phyloP scores from a whole-genome alignment of 306 rosid genomes.

The Trifolium repens region DNA sequence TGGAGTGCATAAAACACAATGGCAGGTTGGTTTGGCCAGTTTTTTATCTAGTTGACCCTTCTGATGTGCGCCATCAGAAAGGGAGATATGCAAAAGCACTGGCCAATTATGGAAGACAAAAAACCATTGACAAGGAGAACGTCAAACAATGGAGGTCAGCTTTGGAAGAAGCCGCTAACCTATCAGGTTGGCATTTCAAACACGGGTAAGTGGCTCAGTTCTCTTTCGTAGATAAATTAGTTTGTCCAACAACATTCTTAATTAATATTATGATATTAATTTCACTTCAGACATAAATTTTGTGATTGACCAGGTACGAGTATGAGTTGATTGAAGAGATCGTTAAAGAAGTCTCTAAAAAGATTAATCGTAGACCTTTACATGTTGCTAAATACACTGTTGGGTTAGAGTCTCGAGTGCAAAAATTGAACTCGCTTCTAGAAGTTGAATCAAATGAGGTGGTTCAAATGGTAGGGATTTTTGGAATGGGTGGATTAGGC shows the following conservation, averaged over 20 bases:
- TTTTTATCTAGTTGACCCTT: background rate
- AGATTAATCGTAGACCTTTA: background rate
- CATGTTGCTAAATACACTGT: background rate
- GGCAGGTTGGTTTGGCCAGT: constrained; percentile 2
- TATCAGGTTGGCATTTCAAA: background rate
- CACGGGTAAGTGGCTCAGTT: background rate
- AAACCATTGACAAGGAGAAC: background rate
- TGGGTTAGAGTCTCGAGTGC: background rate
- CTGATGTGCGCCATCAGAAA: constrained; percentile 18
- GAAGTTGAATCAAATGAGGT: constrained; percentile 23
- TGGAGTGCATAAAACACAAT: constrained; percentile 11
- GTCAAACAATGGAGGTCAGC: background rate
- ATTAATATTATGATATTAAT: background rate
- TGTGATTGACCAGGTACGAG: background rate
- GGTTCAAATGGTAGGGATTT: constrained; percentile 27
- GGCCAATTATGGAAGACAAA: background rate
- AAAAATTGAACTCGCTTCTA: constrained; percentile 8
- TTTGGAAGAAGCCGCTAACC: background rate
- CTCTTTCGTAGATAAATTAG: too few species aligned
- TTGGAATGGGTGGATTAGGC: constrained; percentile 29
- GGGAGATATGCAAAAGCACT: background rate
- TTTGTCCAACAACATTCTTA: background rate
- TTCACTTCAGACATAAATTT: background rate
- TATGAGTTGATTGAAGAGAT: background rate
- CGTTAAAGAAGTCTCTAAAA: constrained; percentile 3